Conservation (phyloP, 495 filamentous ascomycete species). For the Talaromyces borbonicus region DNA sequence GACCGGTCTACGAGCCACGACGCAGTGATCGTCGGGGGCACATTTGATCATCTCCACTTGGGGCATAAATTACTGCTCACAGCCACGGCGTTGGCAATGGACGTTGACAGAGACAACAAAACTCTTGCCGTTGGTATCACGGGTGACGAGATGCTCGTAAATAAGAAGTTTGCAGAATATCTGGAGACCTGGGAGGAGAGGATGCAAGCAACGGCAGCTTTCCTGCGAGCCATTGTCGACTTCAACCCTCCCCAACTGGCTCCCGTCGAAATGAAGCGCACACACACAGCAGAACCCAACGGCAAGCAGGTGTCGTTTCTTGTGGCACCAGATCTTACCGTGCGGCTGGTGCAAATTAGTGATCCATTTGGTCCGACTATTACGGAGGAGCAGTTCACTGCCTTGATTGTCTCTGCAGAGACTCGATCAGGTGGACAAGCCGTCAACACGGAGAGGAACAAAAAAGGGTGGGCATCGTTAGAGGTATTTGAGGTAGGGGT, state of each 20-base stretch:
- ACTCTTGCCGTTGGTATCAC: constrained; percentile 74
- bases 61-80: constrained; percentile 94
- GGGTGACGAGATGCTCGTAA: constrained; percentile 70
- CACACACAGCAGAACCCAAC: constrained; percentile 35
- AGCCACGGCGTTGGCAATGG: constrained; percentile 64
- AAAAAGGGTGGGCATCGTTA: constrained; percentile 66
- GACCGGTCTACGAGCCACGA: constrained; percentile 26
- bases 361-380: constrained; percentile 90
- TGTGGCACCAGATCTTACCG: constrained; percentile 34
- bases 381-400: constrained; percentile 67
- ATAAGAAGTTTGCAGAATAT: constrained; percentile 77
- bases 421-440: constrained; percentile 73
- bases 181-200: constrained; percentile 72
- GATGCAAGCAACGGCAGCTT: constrained; percentile 54
- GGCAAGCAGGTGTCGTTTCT: constrained; percentile 40
- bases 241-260: constrained; percentile 27
- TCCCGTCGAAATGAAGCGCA: constrained; percentile 19
- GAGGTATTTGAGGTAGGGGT: constrained; percentile 91
- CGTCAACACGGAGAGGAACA: constrained; percentile 68
- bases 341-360: constrained; percentile 74
- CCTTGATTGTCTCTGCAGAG: constrained; percentile 82
- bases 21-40: constrained; percentile 78
- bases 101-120: constrained; percentile 24
- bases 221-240: constrained; percentile 62
- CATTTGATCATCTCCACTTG: constrained; percentile 91